phyloP scores from a whole-genome alignment of 164 flowering plant species.

The Liriodendron chinense region DNA sequence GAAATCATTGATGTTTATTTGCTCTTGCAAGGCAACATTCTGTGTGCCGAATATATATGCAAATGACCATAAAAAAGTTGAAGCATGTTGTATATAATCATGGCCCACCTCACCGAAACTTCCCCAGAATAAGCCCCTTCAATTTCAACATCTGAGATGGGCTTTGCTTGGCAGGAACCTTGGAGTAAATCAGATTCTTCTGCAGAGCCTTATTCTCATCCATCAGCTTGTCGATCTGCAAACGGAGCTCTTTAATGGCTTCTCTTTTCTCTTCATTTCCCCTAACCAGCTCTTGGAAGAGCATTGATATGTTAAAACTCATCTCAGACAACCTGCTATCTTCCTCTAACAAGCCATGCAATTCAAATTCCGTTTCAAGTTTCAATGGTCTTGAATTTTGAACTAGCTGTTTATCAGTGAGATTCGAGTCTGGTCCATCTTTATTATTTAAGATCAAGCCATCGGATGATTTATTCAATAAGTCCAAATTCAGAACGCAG shows the following conservation, averaged over 20 bases:
- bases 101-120: constrained; percentile 16
- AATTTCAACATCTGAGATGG: constrained; percentile 19
- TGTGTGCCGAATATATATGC: too few species aligned
- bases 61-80: too few species aligned
- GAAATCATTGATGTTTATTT: too few species aligned
- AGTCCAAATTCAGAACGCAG: neutral
- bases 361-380: neutral
- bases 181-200: constrained; percentile 13
- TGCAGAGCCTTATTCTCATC: constrained; percentile 37
- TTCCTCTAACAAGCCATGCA: neutral
- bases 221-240: constrained; percentile 20
- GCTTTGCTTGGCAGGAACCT: constrained; percentile 17
- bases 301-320: constrained; percentile 22
- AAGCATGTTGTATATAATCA: neutral
- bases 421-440: neutral
- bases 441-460: constrained; percentile 1
- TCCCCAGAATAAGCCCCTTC: constrained; percentile 18
- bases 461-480: constrained; percentile 5
- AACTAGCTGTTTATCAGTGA: neutral
- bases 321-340: constrained; percentile 5
- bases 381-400: neutral
- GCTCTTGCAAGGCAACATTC: too few species aligned
- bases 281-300: constrained; percentile 44
- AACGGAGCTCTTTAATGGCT: constrained; percentile 30
- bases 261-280: constrained; percentile 46